These are phyloP conservation scores for Hypoxylon subgilvum DNA, from an alignment of 495 filamentous ascomycete species.

Conservation along the genomic window DNA sequence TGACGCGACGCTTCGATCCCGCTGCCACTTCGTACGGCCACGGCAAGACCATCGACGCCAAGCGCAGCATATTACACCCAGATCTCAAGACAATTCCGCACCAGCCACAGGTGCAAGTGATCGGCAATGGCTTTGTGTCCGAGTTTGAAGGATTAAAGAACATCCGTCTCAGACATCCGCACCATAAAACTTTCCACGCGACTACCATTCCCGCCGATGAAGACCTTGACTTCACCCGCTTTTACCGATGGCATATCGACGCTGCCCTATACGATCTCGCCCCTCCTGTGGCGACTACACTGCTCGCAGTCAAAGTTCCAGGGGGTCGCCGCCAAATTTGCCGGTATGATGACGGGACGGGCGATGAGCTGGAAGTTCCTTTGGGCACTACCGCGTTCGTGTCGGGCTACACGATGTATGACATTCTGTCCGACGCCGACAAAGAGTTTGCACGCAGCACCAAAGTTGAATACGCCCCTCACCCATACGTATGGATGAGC, in stretches of 20 bases:
- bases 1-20: slow-evolving; percentile 74
- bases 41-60: slow-evolving; percentile 70
- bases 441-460: slow-evolving; percentile 68
- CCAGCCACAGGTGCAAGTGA: slow-evolving; percentile 79
- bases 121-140: slow-evolving; percentile 71
- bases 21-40: slow-evolving; percentile 69
- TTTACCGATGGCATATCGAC: slow-evolving; percentile 82
- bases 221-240: slow-evolving; percentile 71
- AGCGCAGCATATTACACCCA: slow-evolving; percentile 73
- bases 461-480: slow-evolving; percentile 73
- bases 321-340: slow-evolving; percentile 67
- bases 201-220: slow-evolving; percentile 65
- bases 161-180: slow-evolving; percentile 71
- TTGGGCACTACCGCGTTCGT: slow-evolving; percentile 80
- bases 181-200: slow-evolving; percentile 76
- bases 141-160: slow-evolving; percentile 71
- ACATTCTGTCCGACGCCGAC: slow-evolving; percentile 65
- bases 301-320: slow-evolving; percentile 71
- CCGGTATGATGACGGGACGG: slow-evolving; percentile 72
- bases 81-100: slow-evolving; percentile 79
- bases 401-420: slow-evolving; percentile 69
- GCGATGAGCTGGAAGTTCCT: slow-evolving; percentile 70
- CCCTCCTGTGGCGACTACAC: slow-evolving; percentile 70
- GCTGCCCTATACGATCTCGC: slow-evolving; percentile 75
- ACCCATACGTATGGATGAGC: slow-evolving; percentile 81